These are phyloP conservation scores for Przewalskia tangutica DNA, from an alignment of 257 asterid species.

Conservation along the genomic window DNA sequence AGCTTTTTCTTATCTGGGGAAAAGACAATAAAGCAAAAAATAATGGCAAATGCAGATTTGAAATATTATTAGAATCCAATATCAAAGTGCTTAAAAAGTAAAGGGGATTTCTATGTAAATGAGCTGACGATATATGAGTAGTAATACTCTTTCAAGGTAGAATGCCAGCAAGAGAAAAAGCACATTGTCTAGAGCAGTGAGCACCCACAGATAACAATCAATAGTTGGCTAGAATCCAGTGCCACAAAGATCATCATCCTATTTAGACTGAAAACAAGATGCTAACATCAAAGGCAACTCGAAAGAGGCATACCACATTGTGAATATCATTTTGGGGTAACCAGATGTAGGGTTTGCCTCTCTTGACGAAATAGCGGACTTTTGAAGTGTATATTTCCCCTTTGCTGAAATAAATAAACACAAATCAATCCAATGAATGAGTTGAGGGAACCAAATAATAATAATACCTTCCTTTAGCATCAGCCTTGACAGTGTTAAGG, in stretches of 20 bases:
- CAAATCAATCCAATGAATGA: not conserved
- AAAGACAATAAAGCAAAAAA: too few relatives aligned
- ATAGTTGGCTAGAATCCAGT: not conserved
- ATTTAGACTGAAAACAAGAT: not conserved
- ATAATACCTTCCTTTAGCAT: slow-evolving; percentile 65
- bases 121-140: not conserved
- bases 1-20: too few relatives aligned
- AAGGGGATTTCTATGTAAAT: not conserved
- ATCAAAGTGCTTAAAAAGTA: not conserved
- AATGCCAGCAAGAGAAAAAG: not conserved
- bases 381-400: slow-evolving; percentile 66
- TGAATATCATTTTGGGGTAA: slow-evolving; percentile 84
- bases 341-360: slow-evolving; percentile 77
- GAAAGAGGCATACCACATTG: slow-evolving; percentile 53
- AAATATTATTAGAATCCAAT: not conserved
- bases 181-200: not conserved
- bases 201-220: not conserved
- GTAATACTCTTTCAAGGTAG: not conserved
- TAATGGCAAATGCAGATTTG: not conserved
- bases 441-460: not conserved
- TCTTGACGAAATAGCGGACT: slow-evolving; percentile 66
- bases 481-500: slow-evolving; percentile 78
- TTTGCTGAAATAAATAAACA: slow-evolving; percentile 37
- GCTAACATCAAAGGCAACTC: too few relatives aligned
- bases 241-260: not conserved